Conservation (phyloP, 176 grass and related monocot genomes). For the Guadua angustifolia region DNA sequence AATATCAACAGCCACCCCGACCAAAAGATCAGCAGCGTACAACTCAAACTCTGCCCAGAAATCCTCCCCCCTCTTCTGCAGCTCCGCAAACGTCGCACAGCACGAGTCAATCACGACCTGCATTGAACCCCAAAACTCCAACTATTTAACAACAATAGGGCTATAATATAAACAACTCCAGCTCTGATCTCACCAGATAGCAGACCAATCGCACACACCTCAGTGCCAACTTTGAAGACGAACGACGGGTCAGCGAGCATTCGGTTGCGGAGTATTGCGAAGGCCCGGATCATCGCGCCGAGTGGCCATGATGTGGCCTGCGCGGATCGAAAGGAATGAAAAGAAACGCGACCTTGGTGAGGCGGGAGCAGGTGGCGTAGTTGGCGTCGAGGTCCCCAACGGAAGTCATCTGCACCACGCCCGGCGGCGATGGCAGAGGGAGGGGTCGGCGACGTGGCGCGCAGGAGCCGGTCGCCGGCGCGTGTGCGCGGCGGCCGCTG, state of each 20-base stretch:
- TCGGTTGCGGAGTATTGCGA: slow-evolving; percentile 79
- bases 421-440: no score
- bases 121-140: slow-evolving; percentile 14
- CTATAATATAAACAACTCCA: not conserved
- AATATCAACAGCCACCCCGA: no score
- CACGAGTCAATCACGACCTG: slow-evolving; percentile 91
- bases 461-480: no score
- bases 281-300: slow-evolving; percentile 57
- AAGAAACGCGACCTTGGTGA: not conserved
- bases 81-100: slow-evolving; percentile 91
- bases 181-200: not conserved
- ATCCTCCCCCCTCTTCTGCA: slow-evolving; percentile 93
- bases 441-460: no score
- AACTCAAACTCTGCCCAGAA: slow-evolving; percentile 96
- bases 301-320: slow-evolving; percentile 77
- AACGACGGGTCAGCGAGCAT: slow-evolving; percentile 95
- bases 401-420: no score
- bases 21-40: slow-evolving; percentile 88
- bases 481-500: no score
- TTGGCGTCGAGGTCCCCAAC: no score
- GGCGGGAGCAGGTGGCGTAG: no score
- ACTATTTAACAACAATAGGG: not conserved
- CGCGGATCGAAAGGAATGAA: slow-evolving; percentile 19
- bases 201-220: slow-evolving; percentile 51
- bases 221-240: slow-evolving; percentile 94